Conservation (phyloP, 78 protist species). For the Speleostelium caveatum region DNA sequence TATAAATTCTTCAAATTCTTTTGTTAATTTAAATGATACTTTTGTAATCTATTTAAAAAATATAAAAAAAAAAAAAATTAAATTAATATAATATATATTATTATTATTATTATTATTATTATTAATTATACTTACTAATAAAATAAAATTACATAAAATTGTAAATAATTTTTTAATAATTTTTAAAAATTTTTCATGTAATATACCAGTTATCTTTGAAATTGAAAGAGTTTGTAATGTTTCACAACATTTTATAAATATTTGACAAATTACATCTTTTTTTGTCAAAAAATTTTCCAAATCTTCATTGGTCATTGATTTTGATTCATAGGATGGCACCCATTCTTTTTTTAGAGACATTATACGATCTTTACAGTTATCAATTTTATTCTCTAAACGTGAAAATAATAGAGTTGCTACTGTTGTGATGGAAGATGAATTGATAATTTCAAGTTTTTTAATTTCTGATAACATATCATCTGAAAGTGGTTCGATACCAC, state of each 20-base stretch:
- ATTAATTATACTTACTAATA: not conserved
- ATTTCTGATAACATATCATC: not conserved
- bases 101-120: not conserved
- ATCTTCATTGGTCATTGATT: not conserved
- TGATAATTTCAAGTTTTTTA: not conserved
- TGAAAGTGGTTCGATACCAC: too few species aligned
- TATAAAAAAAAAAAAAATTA: not conserved
- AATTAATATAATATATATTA: not conserved
- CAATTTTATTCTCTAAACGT: conserved; percentile 8
- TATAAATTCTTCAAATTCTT: not conserved
- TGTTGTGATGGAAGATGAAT: not conserved
- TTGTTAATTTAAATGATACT: not conserved
- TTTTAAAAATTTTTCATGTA: conserved; percentile 27
- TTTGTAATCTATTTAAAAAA: not conserved
- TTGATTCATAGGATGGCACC: not conserved
- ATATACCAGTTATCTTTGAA: not conserved
- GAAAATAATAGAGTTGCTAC: not conserved
- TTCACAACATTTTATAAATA: not conserved
- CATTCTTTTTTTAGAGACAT: conserved; percentile 16
- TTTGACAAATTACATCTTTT: too few species aligned
- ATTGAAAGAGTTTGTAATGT: not conserved
- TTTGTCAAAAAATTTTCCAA: not conserved
- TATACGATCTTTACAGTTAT: not conserved
- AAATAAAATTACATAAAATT: not conserved
- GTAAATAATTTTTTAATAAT: conserved; percentile 23